Evolutionary conservation across 169 alveolate species (phyloP).

Genomic region (Perkinsus chesapeaki): DNA sequence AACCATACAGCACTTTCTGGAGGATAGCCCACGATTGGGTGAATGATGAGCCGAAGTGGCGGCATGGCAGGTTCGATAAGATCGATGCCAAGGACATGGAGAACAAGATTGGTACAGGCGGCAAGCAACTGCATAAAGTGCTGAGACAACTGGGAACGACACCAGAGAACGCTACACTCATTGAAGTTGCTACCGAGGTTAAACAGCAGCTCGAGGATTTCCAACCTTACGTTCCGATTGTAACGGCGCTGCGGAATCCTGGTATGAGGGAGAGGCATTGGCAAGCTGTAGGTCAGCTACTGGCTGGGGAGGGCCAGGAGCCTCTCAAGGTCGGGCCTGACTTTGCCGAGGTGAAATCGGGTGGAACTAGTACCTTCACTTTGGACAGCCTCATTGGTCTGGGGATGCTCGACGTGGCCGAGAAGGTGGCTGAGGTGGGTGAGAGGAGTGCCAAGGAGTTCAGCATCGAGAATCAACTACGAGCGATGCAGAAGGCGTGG

Average conservation of each 20-base stretch:
- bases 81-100: constrained; percentile 74
- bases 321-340: neutral
- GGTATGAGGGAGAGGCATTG: constrained; percentile 66
- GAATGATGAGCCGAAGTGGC: constrained; percentile 61
- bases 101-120: constrained; percentile 37
- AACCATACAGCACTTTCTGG: constrained; percentile 83
- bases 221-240: constrained; percentile 44
- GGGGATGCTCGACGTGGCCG: constrained; percentile 38
- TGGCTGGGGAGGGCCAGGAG: constrained; percentile 14
- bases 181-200: constrained; percentile 33
- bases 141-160: neutral
- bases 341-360: neutral
- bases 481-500: constrained; percentile 61
- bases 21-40: constrained; percentile 73
- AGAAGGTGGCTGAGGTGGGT: constrained; percentile 50
- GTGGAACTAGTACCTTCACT: constrained; percentile 17
- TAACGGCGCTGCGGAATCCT: constrained; percentile 55
- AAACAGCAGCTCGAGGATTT: constrained; percentile 43
- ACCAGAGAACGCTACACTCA: neutral
- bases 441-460: constrained; percentile 60
- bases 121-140: neutral
- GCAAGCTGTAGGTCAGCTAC: constrained; percentile 27
- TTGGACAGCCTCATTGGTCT: constrained; percentile 35
- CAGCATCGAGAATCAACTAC: constrained; percentile 51
- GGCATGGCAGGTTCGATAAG: constrained; percentile 66